phyloP scores from a whole-genome alignment of 2,329 filamentous ascomycete species.

The Microsporum audouinii region DNA sequence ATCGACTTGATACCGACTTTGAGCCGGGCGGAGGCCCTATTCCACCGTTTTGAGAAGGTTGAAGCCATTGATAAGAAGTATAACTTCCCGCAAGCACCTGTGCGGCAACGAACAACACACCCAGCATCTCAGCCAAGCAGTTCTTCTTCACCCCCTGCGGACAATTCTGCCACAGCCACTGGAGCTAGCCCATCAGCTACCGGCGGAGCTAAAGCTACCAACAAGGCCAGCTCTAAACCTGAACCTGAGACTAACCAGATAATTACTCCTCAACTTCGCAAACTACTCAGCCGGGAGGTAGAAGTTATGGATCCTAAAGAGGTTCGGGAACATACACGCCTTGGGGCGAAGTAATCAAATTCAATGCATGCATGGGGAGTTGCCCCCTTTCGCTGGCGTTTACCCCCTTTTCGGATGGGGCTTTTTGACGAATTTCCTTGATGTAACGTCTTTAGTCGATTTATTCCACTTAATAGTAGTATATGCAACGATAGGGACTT shows the following conservation, averaged over 20 bases:
- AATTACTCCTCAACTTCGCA: slow-evolving; percentile 48
- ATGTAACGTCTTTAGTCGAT: not conserved
- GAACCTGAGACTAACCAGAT: slow-evolving; percentile 13
- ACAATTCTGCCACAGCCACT: not conserved
- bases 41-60: slow-evolving; percentile 75
- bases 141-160: not conserved
- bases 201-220: not conserved
- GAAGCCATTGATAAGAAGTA: slow-evolving; percentile 87
- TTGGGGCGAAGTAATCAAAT: slow-evolving; percentile 9
- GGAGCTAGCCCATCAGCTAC: not conserved
- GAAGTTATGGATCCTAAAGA: slow-evolving; percentile 35
- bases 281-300: slow-evolving; percentile 33
- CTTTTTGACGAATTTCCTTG: not conserved
- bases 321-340: slow-evolving; percentile 36
- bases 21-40: slow-evolving; percentile 77
- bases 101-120: slow-evolving; percentile 12
- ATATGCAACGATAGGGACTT: not conserved
- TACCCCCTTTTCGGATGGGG: not conserved
- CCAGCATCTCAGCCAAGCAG: slow-evolving; percentile 2
- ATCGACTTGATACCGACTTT: slow-evolving; percentile 84
- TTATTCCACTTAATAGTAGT: not conserved
- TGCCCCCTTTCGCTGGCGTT: not conserved
- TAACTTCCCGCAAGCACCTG: slow-evolving; percentile 58
- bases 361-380: not conserved
- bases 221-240: not conserved